Evolutionary conservation across 768 basidiomycete genomes (phyloP), one percentile per base, ranked within the genome.

Genomic region (Mycena rebaudengoi): DNA sequence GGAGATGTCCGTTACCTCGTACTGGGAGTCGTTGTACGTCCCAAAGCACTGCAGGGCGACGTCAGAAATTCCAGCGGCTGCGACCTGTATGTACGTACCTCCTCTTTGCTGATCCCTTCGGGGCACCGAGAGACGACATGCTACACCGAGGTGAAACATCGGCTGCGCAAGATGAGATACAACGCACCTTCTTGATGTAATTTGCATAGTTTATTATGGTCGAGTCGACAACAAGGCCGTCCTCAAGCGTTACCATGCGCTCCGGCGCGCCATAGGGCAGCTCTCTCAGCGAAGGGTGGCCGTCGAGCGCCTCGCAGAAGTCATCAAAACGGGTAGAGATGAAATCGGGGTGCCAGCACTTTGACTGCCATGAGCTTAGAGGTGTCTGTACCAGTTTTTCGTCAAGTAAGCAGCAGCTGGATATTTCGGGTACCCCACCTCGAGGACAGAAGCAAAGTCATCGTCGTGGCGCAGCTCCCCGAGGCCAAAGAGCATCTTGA

Each of bases 321-420:
- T 86, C 77, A 51, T 91, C 88, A 64, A 93, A 95, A 1, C 53
- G 72, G 1, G 82, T 83, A 69, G 85, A 90, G 7, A 83, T 85
- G 46, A 91, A 85, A 14, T 77, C 76, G 0, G 92, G 90, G 73
- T 97, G 91, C 96, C 96, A 98, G 72, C 90, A 90, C 75, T 91
- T 91, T 0, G 80, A 82, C 78, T 98, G 96, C 92, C 95, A 97
- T 7, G 75, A 77, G 1, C 84, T 85, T 26, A 95, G 80, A 4
- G 92, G 91, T 41, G 67, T 71, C 85, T 93, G 60, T 14, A 30
- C 20, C 13, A 26, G 12, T 10, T 28, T 16, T 25, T n/a, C n/a
- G n/a, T n/a, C 21, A 26, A 72, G 44, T 43, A 28, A 52, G 28
- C 57, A 23, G 18, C 25, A 59, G 13, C 18, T 41, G 29, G 55